A percentile compares a stretch with the other conserved stretches of the same genome.
These are phyloP conservation scores for Kwoniella shivajii DNA, from an alignment of 1,284 basidiomycete genomes.

Conservation along the genomic window DNA sequence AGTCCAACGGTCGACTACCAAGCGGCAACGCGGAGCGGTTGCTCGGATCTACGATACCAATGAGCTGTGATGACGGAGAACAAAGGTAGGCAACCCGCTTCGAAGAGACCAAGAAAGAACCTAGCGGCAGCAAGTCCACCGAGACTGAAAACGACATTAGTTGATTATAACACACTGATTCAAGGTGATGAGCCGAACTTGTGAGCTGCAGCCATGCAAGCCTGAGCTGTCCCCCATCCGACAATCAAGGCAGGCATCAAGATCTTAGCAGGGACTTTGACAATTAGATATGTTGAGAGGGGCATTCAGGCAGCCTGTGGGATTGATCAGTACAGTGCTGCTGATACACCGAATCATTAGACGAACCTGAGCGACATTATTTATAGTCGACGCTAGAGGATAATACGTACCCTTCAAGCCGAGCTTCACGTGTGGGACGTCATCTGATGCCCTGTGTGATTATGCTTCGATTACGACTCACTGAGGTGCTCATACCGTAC, in stretches of 20 bases:
- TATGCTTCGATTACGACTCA: neutral
- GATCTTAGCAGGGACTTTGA: conserved; percentile 41
- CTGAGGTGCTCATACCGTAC: conserved; percentile 34
- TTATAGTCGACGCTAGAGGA: conserved; percentile 41
- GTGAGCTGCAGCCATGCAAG: conserved; percentile 41
- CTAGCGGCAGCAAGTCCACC: conserved; percentile 39
- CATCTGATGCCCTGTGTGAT: neutral
- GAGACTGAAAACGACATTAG: conserved; percentile 15
- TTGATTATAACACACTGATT: neutral
- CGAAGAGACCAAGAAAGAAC: conserved; percentile 54
- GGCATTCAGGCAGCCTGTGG: conserved; percentile 51
- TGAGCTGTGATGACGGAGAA: conserved; percentile 54
- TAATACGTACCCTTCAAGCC: conserved; percentile 37
- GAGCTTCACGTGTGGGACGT: conserved; percentile 24
- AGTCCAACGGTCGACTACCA: conserved; percentile 53
- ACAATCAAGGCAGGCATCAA: conserved; percentile 48
- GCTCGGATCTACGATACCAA: conserved; percentile 54
- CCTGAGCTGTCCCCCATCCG: conserved; percentile 43
- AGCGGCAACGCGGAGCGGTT: conserved; percentile 47
- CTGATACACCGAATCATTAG: too few species aligned
- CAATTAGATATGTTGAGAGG: conserved; percentile 50
- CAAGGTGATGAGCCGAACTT: conserved; percentile 8
- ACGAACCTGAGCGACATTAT: conserved; percentile 47
- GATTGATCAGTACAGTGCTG: too few species aligned
- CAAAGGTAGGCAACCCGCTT: conserved; percentile 52